Evolutionary conservation across 1,284 basidiomycete genomes (phyloP), one percentile per base, ranked within the genome.

Genomic region (Neotropicomus parvogracilis): DNA sequence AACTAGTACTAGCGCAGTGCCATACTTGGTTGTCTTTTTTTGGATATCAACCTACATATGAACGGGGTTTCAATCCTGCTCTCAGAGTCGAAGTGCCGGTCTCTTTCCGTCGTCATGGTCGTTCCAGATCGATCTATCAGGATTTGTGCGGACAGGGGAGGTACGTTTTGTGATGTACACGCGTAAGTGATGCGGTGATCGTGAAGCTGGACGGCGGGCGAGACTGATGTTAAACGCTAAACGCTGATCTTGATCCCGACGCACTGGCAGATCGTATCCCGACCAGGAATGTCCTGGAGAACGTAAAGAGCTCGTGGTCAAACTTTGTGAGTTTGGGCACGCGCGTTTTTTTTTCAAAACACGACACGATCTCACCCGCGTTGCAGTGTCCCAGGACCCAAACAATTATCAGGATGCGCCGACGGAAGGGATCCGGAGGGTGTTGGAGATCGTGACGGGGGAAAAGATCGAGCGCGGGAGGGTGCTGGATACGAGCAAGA

Each of bases 341-440:
- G 24, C 24, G 24, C 8, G 24, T 13, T 36, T n/a, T n/a, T n/a
- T n/a, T n/a, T n/a, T n/a, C n/a, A n/a, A n/a, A n/a, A n/a, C n/a
- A n/a, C n/a, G n/a, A n/a, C n/a, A n/a, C n/a, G n/a, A n/a, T n/a
- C n/a, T n/a, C n/a, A n/a, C n/a, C n/a, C n/a, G n/a, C n/a, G n/a
- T 7, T 31, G 1, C 60, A 91, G 88, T 95, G 37, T 94, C 91
- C 0, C 87, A 91, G 66, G 91, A 91, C 69, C 82, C 86, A 0
- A 73, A 71, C 20, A 95, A 97, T 66, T 99, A 99, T 69, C 68
- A 72, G 5, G 95, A 98, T 71, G 95, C 95, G 0, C 95, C 95
- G 0, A 95, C 91, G 0, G 93, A 95, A 68, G 95, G 93, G 1
- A 92, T 97, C 50, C 76, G 95, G 6, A 79, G 95, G n/a, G 81